Conservation (phyloP, 2,329 filamentous ascomycete genomes). For the Plectosphaerella plurivora region DNA sequence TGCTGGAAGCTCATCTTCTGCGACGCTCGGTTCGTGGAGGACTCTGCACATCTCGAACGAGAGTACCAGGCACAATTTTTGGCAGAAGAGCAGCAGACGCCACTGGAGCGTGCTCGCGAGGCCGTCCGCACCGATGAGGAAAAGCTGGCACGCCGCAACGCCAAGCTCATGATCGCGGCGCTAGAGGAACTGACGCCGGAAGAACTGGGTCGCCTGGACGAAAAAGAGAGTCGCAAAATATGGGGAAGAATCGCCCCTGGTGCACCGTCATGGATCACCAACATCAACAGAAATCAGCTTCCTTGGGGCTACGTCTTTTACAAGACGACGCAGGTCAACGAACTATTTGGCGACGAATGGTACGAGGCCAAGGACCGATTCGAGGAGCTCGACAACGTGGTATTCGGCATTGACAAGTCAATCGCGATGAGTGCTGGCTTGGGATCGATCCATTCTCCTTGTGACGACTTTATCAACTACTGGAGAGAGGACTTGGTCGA, state of each 20-base stretch:
- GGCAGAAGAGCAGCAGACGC: not conserved
- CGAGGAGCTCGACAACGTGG: not conserved
- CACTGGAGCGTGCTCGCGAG: not conserved
- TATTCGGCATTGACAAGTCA: not conserved
- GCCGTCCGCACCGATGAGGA: not conserved
- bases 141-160: not conserved
- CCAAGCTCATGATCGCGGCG: not conserved
- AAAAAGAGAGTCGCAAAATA: not conserved
- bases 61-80: not conserved
- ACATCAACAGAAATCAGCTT: not conserved
- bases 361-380: not conserved
- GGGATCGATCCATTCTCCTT: conserved; percentile 1
- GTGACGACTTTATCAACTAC: not conserved
- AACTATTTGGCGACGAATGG: conserved; percentile 7
- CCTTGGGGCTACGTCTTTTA: conserved; percentile 14
- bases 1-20: not conserved
- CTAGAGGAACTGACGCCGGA: not conserved
- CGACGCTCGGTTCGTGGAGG: not conserved
- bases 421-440: not conserved
- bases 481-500: not conserved
- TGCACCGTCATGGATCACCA: not conserved
- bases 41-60: not conserved
- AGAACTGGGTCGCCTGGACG: not conserved
- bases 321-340: conserved; percentile 4
- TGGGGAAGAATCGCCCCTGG: not conserved